phyloP scores from a whole-genome alignment of 2,329 filamentous ascomycete species.

The Fusarium continuum region DNA sequence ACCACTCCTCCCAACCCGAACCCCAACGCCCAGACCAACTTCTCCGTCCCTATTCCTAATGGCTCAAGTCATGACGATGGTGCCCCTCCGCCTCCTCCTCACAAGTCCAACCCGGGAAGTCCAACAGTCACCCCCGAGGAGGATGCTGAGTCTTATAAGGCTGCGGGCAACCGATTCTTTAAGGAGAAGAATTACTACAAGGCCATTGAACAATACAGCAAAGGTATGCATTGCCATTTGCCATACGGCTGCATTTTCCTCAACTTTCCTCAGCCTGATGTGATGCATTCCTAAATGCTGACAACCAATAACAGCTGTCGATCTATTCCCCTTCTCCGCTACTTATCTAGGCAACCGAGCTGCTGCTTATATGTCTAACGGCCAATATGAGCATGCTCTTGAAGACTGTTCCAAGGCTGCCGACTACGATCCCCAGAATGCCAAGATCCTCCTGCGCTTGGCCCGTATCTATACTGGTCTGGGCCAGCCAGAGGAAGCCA shows the following conservation, averaged over 20 bases:
- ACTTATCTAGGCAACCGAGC: slow-evolving; percentile 96
- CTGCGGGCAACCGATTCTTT: slow-evolving; percentile 94
- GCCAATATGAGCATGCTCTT: slow-evolving; percentile 79
- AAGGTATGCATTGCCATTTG: slow-evolving; percentile 68
- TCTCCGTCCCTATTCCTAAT: slow-evolving; percentile 63
- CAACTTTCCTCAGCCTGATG: neutral
- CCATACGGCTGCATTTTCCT: neutral
- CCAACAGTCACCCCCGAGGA: slow-evolving; percentile 66
- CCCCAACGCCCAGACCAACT: slow-evolving; percentile 54
- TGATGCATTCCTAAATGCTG: slow-evolving; percentile 25
- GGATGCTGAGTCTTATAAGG: slow-evolving; percentile 91
- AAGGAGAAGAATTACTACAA: slow-evolving; percentile 90
- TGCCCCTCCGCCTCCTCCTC: slow-evolving; percentile 74
- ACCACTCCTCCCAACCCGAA: slow-evolving; percentile 60
- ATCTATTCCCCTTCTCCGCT: slow-evolving; percentile 83
- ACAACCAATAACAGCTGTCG: slow-evolving; percentile 71
- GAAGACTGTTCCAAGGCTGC: slow-evolving; percentile 87
- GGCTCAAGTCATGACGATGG: slow-evolving; percentile 56
- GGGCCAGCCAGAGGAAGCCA: slow-evolving; percentile 85
- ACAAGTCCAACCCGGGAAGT: slow-evolving; percentile 71
- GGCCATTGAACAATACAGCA: slow-evolving; percentile 92
- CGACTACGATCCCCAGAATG: slow-evolving; percentile 83
- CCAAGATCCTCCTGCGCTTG: slow-evolving; percentile 87
- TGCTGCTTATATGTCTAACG: slow-evolving; percentile 90
- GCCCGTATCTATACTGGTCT: slow-evolving; percentile 90